These are phyloP conservation scores for Eurotiales sp. DNA, from an alignment of 2,329 filamentous ascomycete genomes.

Conservation along the genomic window DNA sequence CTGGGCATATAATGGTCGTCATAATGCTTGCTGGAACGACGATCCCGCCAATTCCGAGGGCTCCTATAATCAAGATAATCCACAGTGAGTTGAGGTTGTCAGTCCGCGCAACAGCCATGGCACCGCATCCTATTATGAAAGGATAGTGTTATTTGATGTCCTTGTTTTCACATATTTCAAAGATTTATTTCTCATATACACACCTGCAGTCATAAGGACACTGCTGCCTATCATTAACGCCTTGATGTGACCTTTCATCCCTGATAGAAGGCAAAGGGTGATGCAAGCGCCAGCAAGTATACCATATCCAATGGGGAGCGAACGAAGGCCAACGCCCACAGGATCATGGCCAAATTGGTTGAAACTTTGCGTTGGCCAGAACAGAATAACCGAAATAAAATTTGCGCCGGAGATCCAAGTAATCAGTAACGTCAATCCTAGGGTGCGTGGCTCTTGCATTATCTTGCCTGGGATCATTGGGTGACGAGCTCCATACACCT, in stretches of 20 bases:
- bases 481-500: conserved; percentile 43
- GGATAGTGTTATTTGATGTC: background rate
- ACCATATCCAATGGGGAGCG: conserved; percentile 61
- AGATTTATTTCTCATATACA: no score
- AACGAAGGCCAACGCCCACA: conserved; percentile 60
- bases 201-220: conserved; percentile 61
- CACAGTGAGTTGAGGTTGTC: conserved; percentile 56
- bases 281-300: conserved; percentile 61
- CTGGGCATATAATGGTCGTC: conserved; percentile 65
- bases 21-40: conserved; percentile 66
- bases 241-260: conserved; percentile 57
- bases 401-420: conserved; percentile 59
- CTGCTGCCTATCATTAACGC: conserved; percentile 58
- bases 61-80: conserved; percentile 57
- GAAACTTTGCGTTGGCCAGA: conserved; percentile 63
- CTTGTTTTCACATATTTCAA: no score
- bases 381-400: conserved; percentile 53
- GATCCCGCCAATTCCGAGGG: conserved; percentile 64
- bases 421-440: conserved; percentile 53
- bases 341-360: conserved; percentile 65
- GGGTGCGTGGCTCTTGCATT: conserved; percentile 48
- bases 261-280: conserved; percentile 55
- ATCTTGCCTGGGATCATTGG: conserved; percentile 45
- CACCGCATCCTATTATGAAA: conserved; percentile 48
- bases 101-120: conserved; percentile 47